Evolutionary conservation across 148 eudicot species (phyloP).

Genomic region (Rhododendron henanense): DNA sequence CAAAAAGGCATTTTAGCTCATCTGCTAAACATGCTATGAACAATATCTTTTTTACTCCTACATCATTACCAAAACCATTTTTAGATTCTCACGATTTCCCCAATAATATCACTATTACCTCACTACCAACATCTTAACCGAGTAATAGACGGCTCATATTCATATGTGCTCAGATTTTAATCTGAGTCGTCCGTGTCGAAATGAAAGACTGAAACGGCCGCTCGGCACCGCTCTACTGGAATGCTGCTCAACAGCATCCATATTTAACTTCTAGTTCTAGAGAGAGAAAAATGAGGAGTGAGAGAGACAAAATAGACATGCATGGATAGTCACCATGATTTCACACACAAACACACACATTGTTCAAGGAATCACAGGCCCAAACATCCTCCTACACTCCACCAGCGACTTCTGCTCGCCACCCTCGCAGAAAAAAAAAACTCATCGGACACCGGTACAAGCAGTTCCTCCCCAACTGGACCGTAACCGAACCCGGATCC

Average conservation of each 20-base stretch:
- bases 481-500: constrained; percentile 46
- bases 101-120: background rate
- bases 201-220: no score
- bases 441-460: constrained; percentile 60
- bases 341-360: no score
- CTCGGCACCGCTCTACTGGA: no score
- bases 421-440: constrained; percentile 69
- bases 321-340: background rate
- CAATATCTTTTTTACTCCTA: no score
- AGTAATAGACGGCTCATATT: no score
- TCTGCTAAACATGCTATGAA: background rate
- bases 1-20: no score
- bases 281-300: background rate
- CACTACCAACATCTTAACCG: no score
- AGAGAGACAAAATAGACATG: background rate
- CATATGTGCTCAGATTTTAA: no score
- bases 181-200: fast-evolving
- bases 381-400: constrained; percentile 57
- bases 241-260: no score
- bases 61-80: background rate
- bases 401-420: constrained; percentile 55
- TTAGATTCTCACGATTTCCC: background rate
- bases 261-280: background rate
- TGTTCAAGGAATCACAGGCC: constrained; percentile 56
- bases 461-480: constrained; percentile 67